Conservation (phyloP, 176 grass and related monocot genomes). For the Paspalum vaginatum region DNA sequence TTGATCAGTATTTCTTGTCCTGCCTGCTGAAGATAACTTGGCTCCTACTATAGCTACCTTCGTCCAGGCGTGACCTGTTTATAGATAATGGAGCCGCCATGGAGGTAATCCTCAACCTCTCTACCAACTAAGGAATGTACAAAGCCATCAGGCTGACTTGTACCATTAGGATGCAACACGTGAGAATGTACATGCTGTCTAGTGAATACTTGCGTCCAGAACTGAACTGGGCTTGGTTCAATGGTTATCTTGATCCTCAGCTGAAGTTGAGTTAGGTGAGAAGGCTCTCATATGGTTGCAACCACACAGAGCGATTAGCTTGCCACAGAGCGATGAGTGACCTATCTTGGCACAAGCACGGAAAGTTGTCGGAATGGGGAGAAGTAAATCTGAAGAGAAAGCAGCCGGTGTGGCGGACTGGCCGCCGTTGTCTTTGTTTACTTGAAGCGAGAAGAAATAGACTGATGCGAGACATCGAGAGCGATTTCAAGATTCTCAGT, state of each 20-base stretch:
- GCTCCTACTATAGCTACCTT: not conserved
- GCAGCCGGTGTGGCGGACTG: not conserved
- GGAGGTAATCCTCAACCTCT: not conserved
- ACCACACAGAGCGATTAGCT: not conserved
- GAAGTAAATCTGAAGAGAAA: constrained; percentile 37
- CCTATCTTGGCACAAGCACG: constrained; percentile 1
- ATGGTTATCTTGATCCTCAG: not conserved
- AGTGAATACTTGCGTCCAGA: not conserved
- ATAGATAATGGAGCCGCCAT: not conserved
- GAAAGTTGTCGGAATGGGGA: constrained; percentile 14
- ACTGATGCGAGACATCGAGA: constrained; percentile 8
- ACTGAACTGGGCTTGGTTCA: not conserved
- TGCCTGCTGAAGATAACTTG: not conserved
- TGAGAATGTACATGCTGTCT: not conserved
- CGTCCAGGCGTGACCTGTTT: not conserved
- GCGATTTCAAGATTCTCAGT: constrained; percentile 22
- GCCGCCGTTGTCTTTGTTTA: constrained; percentile 28
- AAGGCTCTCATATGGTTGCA: constrained; percentile 26
- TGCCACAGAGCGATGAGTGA: not conserved
- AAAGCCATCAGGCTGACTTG: not conserved
- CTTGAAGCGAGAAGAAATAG: constrained; percentile 32
- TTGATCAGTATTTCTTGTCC: constrained; percentile 4
- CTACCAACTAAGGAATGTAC: not conserved
- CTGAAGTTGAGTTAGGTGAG: constrained; percentile 25
- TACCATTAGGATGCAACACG: not conserved